phyloP scores from a whole-genome alignment of 306 rosid species.

The Fragaria iinumae region DNA sequence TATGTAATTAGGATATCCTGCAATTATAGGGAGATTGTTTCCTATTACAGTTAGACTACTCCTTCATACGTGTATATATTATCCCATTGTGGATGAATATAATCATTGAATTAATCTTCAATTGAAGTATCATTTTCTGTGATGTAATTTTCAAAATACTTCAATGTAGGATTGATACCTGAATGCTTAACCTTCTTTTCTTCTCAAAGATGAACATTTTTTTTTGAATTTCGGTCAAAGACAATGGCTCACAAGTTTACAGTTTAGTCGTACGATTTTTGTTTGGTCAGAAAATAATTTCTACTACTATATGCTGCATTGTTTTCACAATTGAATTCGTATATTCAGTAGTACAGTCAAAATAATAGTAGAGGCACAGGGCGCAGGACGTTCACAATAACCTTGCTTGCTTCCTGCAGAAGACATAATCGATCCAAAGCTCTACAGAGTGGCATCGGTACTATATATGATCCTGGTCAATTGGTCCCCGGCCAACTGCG shows the following conservation, averaged over 20 bases:
- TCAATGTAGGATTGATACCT: no score
- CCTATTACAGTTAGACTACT: no score
- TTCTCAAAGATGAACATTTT: not conserved
- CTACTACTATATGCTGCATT: not conserved
- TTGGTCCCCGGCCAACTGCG: constrained; percentile 9
- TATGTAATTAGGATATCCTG: no score
- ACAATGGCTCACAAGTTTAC: not conserved
- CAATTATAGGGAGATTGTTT: no score
- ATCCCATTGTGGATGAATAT: no score
- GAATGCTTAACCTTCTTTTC: not conserved
- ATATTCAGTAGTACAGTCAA: not conserved
- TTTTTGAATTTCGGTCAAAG: not conserved
- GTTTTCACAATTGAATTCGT: no score
- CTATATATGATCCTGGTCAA: not conserved
- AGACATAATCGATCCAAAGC: not conserved
- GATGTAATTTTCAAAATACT: no score
- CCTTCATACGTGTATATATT: no score
- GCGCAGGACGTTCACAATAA: constrained; percentile 1
- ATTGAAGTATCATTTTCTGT: no score
- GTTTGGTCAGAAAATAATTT: no score
- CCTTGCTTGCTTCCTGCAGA: not conserved
- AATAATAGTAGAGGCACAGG: not conserved
- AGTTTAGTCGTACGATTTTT: not conserved
- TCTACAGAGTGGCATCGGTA: not conserved
- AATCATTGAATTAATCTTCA: no score